A percentile compares a stretch with the other conserved stretches of the same genome.
phyloP scores from a whole-genome alignment of 1,139 yeast species.

The Saccharomycopsis crataegensis region DNA sequence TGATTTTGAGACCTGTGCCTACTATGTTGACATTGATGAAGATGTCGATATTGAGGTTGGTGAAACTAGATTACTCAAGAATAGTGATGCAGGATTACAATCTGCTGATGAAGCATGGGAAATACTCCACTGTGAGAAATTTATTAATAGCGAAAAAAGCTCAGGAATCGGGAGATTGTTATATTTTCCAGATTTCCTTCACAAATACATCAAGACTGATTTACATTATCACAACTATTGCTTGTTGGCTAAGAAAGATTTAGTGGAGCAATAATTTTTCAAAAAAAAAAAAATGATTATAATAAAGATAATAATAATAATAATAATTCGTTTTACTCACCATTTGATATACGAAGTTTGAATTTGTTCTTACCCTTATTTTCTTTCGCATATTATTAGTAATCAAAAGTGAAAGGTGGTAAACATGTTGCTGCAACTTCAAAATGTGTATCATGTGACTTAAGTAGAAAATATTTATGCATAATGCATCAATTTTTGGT shows the following conservation, averaged over 20 bases:
- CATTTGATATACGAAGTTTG: too few relatives aligned
- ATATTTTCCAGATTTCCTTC: conserved; percentile 35
- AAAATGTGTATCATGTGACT: too few relatives aligned
- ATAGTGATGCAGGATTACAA: neutral
- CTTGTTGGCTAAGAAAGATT: conserved; percentile 27
- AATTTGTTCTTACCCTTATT: too few relatives aligned
- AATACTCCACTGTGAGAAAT: conserved; percentile 34
- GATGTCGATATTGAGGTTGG: conserved; percentile 29
- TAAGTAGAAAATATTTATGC: too few relatives aligned
- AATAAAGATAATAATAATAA: neutral
- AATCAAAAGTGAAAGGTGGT: too few relatives aligned
- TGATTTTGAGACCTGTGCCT: conserved; percentile 44
- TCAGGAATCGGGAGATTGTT: conserved; percentile 41
- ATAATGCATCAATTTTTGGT: too few relatives aligned
- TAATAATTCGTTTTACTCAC: too few relatives aligned
- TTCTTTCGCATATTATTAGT: too few relatives aligned
- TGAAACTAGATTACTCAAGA: conserved; percentile 26
- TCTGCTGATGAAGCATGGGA: conserved; percentile 32
- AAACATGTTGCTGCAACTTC: too few relatives aligned
- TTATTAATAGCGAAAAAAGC: conserved; percentile 42
- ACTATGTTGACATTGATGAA: conserved; percentile 48
- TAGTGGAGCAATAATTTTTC: neutral
- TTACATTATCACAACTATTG: conserved; percentile 42
- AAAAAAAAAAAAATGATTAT: neutral
- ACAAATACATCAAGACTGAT: conserved; percentile 27